Conservation (phyloP, 345 rosid genomes). For the Salix dunnii region DNA sequence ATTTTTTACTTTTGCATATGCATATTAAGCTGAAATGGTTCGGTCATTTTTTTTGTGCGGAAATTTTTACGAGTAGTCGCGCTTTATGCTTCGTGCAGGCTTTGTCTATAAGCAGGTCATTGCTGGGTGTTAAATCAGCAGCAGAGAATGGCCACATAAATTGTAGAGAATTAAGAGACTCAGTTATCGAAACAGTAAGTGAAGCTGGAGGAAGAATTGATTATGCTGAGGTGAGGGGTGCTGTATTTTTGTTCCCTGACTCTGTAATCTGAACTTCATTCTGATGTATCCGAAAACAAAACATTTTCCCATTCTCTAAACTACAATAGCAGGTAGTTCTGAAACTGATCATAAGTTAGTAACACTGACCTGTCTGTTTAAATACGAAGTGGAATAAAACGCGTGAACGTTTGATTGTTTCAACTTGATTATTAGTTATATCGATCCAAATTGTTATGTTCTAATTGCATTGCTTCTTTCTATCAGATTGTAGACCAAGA, state of each 20-base stretch:
- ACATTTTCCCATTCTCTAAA: not conserved
- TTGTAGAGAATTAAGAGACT: constrained; percentile 44
- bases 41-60: no score
- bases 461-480: constrained; percentile 16
- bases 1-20: not conserved
- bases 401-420: not conserved
- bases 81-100: constrained; percentile 46
- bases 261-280: not conserved
- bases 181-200: constrained; percentile 42
- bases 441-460: not conserved
- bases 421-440: not conserved
- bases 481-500: constrained; percentile 66
- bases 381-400: not conserved
- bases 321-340: no score
- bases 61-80: not conserved
- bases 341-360: no score
- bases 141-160: constrained; percentile 42
- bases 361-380: no score
- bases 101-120: constrained; percentile 66
- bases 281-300: not conserved
- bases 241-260: not conserved
- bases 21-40: not conserved
- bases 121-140: constrained; percentile 49
- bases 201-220: constrained; percentile 73
- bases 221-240: constrained; percentile 66